Evolutionary conservation across 208 protist species (phyloP).

Genomic region (Acanthamoeba healyi): DNA sequence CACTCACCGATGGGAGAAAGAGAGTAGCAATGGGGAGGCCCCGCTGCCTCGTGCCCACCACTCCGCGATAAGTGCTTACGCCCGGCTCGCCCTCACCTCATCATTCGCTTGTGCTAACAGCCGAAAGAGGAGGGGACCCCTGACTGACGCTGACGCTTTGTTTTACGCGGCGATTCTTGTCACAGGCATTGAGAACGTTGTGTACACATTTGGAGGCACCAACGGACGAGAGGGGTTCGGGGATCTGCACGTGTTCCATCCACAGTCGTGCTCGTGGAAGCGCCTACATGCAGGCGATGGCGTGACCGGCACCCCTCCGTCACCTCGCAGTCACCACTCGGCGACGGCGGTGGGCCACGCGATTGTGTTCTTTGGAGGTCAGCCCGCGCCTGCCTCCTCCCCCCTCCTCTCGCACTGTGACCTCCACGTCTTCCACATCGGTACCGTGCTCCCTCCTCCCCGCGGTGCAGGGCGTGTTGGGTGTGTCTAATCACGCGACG

Average conservation of each 20-base stretch:
- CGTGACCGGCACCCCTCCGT: not conserved
- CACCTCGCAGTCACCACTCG: constrained; percentile 13
- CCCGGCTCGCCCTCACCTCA: no score
- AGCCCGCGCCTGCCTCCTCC: not conserved
- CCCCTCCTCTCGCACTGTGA: not conserved
- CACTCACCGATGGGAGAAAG: not conserved
- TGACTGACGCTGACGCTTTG: no score
- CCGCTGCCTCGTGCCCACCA: constrained; percentile 3
- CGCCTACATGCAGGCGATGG: not conserved
- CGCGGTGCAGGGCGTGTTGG: no score
- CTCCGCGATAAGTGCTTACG: not conserved
- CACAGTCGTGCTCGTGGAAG: not conserved
- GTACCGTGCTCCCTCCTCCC: not conserved
- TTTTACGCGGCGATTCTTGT: no score
- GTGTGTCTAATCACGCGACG: no score
- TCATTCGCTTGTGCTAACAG: no score
- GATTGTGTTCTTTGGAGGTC: not conserved
- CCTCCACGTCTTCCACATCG: constrained; percentile 11
- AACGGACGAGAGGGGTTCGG: not conserved
- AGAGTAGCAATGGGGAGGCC: not conserved
- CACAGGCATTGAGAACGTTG: not conserved
- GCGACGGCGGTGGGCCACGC: not conserved
- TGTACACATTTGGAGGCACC: constrained; percentile 8
- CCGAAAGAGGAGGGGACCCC: no score
- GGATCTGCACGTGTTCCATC: not conserved